Evolutionary conservation across 2,329 filamentous ascomycete genomes (phyloP), one percentile per base, ranked within the genome.

Genomic region (Colletotrichum eleusines): DNA sequence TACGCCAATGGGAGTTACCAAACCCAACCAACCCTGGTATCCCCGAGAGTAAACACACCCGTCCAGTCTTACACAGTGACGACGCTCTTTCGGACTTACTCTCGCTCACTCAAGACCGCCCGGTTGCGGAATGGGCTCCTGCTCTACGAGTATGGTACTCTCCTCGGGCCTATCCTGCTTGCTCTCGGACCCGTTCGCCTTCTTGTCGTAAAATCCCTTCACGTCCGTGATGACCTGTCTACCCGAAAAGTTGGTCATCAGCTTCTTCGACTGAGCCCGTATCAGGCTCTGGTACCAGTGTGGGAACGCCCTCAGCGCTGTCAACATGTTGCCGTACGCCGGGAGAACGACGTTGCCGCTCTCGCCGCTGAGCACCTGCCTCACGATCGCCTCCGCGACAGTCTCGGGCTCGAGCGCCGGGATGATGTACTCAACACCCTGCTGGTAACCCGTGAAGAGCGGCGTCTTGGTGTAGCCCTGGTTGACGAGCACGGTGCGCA

Each of bases 401-500:
- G 87, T 90, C 78, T 89, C 89, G 0, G 88, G 84, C 73, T 88
- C 82, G 69, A 92, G 79, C 40, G 86, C 76, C 1, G 86, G 87
- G 68, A 85, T 76, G n/a, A 89, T 63, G 74, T 87, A 90, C 1
- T 81, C 81, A 70, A 82, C 78, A 57, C 83, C 83, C 23, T 86
- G 84, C 7, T 83, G 80, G 74, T 90, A 88, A 1, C 87, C 88
- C 35, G 83, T 79, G 75, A 91, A 91, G 12, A 92, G 82, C n/a
- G 84, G 78, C 1, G 86, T 93, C 76, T 84, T 87, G 74, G 84
- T 90, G 78, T 89, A 91, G 55, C 85, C 88, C 75, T 89, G 91
- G 73, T 88, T 89, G 59, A 93, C 86, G 9, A 90, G 75, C n/a
- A 93, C 85, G 5, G 91, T 92, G 60, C 91, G 85, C 35, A 94